Evolutionary conservation across 2,329 filamentous ascomycete species (phyloP).

Genomic region (Sclerotinia glacialis): DNA sequence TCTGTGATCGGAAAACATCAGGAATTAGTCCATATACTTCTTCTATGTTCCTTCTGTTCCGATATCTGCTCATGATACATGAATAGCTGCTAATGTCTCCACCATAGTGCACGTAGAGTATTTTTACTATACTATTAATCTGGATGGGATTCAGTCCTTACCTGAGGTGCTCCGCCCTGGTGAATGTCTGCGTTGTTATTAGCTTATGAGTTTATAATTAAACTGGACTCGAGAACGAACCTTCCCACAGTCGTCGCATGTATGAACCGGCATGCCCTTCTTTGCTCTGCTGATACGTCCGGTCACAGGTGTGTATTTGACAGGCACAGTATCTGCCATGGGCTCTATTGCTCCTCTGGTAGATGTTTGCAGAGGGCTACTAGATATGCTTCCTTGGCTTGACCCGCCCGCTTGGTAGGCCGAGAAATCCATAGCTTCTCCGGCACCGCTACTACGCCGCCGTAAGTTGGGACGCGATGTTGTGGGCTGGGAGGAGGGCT

Average conservation of each 20-base stretch:
- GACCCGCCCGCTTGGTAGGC: conserved; percentile 30
- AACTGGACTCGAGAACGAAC: conserved; percentile 23
- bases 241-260: conserved; percentile 38
- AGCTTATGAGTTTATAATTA: conserved; percentile 20
- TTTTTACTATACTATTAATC: background rate
- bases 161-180: conserved; percentile 61
- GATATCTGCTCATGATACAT: background rate
- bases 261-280: conserved; percentile 41
- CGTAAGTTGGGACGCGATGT: conserved; percentile 27
- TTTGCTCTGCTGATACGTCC: conserved; percentile 40
- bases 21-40: background rate
- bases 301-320: conserved; percentile 41
- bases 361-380: conserved; percentile 32
- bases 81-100: background rate
- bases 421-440: conserved; percentile 35
- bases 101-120: background rate
- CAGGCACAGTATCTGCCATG: conserved; percentile 31
- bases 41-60: background rate
- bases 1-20: conserved; percentile 39
- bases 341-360: conserved; percentile 31
- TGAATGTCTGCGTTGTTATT: conserved; percentile 51
- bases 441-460: conserved; percentile 33
- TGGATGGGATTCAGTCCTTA: conserved; percentile 35
- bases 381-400: conserved; percentile 30
- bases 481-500: conserved; percentile 25